Evolutionary conservation across 352 stramenopile species (phyloP), one percentile per base, ranked within the genome.

Genomic region (Blastocystis sp.): DNA sequence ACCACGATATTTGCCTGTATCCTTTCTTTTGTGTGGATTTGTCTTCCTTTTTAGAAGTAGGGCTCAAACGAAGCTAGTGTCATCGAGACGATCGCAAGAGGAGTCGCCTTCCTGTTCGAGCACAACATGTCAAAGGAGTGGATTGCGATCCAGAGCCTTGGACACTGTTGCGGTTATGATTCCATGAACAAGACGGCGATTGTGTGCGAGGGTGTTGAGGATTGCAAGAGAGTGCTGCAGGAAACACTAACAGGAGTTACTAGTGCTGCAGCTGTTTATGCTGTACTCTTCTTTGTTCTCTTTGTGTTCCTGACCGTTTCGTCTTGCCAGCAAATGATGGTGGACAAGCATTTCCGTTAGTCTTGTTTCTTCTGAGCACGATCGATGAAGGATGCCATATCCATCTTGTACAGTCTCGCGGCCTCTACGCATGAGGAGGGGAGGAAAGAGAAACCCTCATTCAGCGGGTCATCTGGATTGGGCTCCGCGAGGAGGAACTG

Each of bases 401-500:
- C 48, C 19, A 19, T 21, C 11, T 67, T 62, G 17, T 66, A 38
- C 17, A 65, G 43, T 34, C 14, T 64, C 9, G 71, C 71, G n/a
- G 71, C 71, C 43, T 81, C 71, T 81, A 69, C 62, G 38, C 62
- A 41, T 69, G 21, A 69, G 2, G 11, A 69, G 28, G 28, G 28
- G 28, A 34, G 28, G 40, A 69, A 19, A 69, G 11, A 69, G 10
- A 69, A 34, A 69, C 62, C 62, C 62, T 81, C 71, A 64, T 91
- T 91, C 2, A 90, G 70, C 11, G 89, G 88, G 59, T 90, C 76
- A 23, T 89, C 67, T 28, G 76, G 28, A 67, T 90, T 90, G 48
- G 90, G 90, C 43, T 91, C 65, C 19, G 82, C 21, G 48, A 91
- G 86, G 23, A 91, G 69, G 34, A 90, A 70, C 21, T 89, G 86